phyloP scores from a whole-genome alignment of 495 filamentous ascomycete genomes.

The Xylaria cubensis region DNA sequence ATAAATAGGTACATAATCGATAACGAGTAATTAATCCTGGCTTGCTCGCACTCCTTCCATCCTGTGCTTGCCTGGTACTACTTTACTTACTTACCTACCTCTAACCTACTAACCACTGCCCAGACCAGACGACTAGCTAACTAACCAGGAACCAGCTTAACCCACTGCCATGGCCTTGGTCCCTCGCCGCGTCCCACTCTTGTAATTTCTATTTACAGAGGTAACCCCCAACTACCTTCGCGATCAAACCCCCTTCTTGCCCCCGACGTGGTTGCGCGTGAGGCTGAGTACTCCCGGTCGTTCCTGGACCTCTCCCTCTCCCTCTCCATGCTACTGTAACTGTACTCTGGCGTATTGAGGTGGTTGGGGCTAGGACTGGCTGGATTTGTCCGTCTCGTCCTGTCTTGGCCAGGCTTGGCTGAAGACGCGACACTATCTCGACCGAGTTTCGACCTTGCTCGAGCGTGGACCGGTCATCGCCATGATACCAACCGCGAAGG shows the following conservation, averaged over 20 bases:
- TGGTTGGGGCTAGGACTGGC: conserved; percentile 26
- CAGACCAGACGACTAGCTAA: neutral
- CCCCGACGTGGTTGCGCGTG: neutral
- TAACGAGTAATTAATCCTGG: conserved; percentile 1
- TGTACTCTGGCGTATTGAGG: conserved; percentile 13
- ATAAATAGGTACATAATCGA: neutral
- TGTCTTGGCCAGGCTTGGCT: conserved; percentile 22
- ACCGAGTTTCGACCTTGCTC: conserved; percentile 15
- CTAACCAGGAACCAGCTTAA: conserved; percentile 9
- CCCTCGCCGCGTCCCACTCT: conserved; percentile 12
- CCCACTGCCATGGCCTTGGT: conserved; percentile 18
- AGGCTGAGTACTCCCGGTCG: neutral
- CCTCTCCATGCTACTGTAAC: conserved; percentile 21
- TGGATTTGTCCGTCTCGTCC: neutral
- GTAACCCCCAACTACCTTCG: neutral
- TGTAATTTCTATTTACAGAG: neutral
- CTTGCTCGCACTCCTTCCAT: neutral
- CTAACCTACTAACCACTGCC: neutral
- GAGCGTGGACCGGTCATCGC: neutral
- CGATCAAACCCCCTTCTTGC: neutral
- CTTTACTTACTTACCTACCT: neutral
- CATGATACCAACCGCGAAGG: conserved; percentile 38
- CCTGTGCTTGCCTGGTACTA: neutral
- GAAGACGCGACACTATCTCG: conserved; percentile 23
- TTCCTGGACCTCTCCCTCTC: neutral